Base-by-base conservation (phyloP, 805 yeast species). In the Candida anglica region DNA sequence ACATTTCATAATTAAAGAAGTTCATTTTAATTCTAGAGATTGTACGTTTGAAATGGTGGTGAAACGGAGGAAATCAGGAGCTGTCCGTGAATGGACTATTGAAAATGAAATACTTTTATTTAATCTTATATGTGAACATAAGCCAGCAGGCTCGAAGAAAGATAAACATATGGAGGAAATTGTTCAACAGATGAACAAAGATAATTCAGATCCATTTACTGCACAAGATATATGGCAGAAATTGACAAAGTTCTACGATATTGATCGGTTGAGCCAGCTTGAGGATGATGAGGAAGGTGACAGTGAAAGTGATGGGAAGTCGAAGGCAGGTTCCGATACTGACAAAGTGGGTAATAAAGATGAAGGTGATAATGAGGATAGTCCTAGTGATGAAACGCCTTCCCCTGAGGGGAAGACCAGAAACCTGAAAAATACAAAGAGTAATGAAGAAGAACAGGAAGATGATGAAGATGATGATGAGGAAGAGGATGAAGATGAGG, bases 21-120 rank as follows among this genome's bases (percentile, higher is more conserved):
- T n/a, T n/a, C n/a, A n/a, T n/a, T n/a, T n/a, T n/a, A n/a, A n/a
- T n/a, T n/a, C n/a, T n/a, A n/a, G n/a, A n/a, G n/a, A n/a, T n/a
- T n/a, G n/a, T n/a, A n/a, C n/a, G n/a, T n/a, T n/a, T 20, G 16
- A 28, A 8, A 30, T 30, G 19, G 24, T 22, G 19, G 29, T 27
- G n/a, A 25, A 21, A 20, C 17, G 25, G 27, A 19, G 29, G 19
- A 21, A 18, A n/a, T n/a, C n/a, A n/a, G n/a, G n/a, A n/a, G n/a
- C n/a, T n/a, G n/a, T n/a, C 37, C 40, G 58, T 34, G 44, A 34
- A 15, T 84, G 93, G 91, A 59, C 66, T 11, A 49, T 68, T 3
- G 78, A 74, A 28, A 82, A 80, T 38, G 89, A 84, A 48, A 74
- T 77, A 21, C 65, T 68, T 40, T 66, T 84, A 17, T 73, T 81